phyloP scores from a whole-genome alignment of 257 asterid species.

The Rehmannia glutinosa region DNA sequence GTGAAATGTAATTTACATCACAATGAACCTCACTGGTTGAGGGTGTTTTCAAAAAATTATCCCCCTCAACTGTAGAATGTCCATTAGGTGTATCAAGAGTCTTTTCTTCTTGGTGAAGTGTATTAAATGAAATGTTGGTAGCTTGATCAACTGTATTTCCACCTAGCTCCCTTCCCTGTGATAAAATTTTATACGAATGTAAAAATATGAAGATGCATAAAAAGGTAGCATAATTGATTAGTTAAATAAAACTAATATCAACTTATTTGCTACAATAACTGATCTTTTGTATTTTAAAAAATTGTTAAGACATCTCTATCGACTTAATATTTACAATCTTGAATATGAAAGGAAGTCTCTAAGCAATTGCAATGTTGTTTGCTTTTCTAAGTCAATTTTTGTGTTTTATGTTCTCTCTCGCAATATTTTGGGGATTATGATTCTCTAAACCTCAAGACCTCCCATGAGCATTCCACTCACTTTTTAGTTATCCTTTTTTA shows the following conservation, averaged over 20 bases:
- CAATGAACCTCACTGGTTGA: slow-evolving; percentile 21
- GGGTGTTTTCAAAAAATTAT: slow-evolving; percentile 27
- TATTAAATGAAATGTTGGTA: slow-evolving; percentile 9
- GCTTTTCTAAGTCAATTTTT: too few species aligned
- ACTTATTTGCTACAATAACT: background rate
- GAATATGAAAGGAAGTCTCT: background rate
- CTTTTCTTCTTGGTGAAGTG: slow-evolving; percentile 22
- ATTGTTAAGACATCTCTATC: background rate
- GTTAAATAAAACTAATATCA: background rate
- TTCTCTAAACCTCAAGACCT: background rate
- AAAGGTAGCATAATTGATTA: background rate
- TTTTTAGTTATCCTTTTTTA: background rate
- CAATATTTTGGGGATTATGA: background rate
- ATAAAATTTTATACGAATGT: background rate
- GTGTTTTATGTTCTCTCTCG: too few species aligned
- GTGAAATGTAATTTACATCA: slow-evolving; percentile 11
- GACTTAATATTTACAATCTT: background rate
- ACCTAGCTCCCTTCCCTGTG: slow-evolving; percentile 34
- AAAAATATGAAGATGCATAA: slow-evolving; percentile 2
- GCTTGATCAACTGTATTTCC: slow-evolving; percentile 15
- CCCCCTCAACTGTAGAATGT: slow-evolving; percentile 31
- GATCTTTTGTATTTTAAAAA: background rate
- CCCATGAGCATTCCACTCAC: background rate
- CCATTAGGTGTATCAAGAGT: slow-evolving; percentile 10
- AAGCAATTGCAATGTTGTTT: too few species aligned